Conservation (phyloP, 1,284 basidiomycete species). For the Stereum hirsutum region DNA sequence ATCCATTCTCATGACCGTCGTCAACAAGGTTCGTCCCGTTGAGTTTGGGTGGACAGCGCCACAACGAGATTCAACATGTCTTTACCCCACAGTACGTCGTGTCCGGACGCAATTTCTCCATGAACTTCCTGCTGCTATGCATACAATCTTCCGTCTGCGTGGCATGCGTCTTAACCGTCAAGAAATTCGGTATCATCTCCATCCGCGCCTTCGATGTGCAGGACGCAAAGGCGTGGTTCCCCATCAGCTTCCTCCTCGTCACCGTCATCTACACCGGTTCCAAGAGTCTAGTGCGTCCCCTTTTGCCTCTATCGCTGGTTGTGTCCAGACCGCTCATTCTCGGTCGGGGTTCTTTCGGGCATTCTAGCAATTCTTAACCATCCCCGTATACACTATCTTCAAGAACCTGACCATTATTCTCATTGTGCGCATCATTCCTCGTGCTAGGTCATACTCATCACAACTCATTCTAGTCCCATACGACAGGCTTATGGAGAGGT, state of each 20-base stretch:
- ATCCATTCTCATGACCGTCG: conserved; percentile 95
- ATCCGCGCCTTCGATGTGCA: conserved; percentile 81
- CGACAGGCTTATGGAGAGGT: conserved; percentile 91
- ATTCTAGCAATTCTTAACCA: conserved; percentile 81
- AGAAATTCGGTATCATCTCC: conserved; percentile 77
- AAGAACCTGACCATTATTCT: conserved; percentile 99
- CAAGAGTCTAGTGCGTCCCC: conserved; percentile 77
- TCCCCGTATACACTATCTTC: conserved; percentile 97
- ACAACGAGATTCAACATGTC: no score
- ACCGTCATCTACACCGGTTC: conserved; percentile 97
- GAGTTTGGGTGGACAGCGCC: no score
- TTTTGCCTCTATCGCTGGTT: no score
- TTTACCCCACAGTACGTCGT: conserved; percentile 88
- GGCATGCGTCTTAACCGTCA: conserved; percentile 65
- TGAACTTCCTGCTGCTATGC: conserved; percentile 93
- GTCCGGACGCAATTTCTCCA: conserved; percentile 88
- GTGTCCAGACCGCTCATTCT: no score
- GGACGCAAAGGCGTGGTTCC: conserved; percentile 92
- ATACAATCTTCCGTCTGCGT: conserved; percentile 90
- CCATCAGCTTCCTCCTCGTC: conserved; percentile 88
- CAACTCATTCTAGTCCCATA: background rate
- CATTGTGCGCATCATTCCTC: conserved; percentile 53
- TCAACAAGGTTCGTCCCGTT: conserved; percentile 75
- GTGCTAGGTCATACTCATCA: background rate
- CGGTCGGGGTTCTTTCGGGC: background rate